These are phyloP conservation scores for Pseudophaeomoniella oleicola DNA, from an alignment of 2,329 filamentous ascomycete genomes.

Conservation along the genomic window DNA sequence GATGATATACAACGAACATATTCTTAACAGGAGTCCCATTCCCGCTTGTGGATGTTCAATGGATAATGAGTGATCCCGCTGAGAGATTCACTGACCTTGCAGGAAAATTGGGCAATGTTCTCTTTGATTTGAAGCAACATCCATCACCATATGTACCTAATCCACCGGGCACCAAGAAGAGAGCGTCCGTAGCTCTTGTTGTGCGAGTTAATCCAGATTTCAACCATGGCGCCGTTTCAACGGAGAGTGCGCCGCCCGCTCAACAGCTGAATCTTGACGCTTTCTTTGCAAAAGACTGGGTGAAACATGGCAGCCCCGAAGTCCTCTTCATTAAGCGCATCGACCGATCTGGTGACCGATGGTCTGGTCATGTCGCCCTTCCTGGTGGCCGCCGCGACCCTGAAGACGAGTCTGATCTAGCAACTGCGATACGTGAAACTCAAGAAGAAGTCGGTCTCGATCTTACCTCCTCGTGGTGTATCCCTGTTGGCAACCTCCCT, in stretches of 20 bases:
- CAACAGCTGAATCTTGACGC: constrained; percentile 30
- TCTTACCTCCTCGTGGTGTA: constrained; percentile 31
- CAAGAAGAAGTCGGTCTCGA: constrained; percentile 53
- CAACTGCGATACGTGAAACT: constrained; percentile 49
- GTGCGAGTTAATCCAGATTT: constrained; percentile 47
- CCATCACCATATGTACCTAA: constrained; percentile 30
- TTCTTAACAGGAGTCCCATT: too few species aligned
- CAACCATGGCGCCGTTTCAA: constrained; percentile 33
- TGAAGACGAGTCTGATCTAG: constrained; percentile 46
- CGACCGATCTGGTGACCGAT: constrained; percentile 48
- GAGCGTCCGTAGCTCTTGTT: constrained; percentile 52
- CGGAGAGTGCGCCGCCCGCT: constrained; percentile 11
- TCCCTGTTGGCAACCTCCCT: constrained; percentile 46
- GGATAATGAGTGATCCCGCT: background rate
- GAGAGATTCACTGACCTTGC: background rate
- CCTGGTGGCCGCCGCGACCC: constrained; percentile 54
- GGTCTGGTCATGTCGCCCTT: constrained; percentile 55
- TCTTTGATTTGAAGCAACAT: constrained; percentile 18
- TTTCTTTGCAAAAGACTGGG: constrained; percentile 53
- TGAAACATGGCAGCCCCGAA: constrained; percentile 50
- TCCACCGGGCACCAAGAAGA: constrained; percentile 35
- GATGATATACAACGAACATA: too few species aligned
- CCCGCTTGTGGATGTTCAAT: too few species aligned
- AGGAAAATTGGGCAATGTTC: constrained; percentile 15
- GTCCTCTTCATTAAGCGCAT: constrained; percentile 59